Conservation (phyloP, 1,284 basidiomycete genomes). For the Malassezia vespertilionis region DNA sequence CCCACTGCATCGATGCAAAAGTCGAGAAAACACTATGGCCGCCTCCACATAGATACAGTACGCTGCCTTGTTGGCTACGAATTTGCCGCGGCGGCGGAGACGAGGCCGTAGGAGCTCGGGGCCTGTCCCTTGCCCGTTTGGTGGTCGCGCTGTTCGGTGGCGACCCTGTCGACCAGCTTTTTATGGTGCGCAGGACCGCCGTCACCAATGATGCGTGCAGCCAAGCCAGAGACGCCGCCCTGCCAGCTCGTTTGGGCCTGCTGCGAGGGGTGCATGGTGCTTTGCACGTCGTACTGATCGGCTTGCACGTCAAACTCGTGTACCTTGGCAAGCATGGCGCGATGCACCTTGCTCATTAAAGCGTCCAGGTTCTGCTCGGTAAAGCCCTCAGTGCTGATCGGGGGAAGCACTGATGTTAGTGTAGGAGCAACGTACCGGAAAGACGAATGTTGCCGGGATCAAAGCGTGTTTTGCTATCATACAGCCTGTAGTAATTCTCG, state of each 20-base stretch:
- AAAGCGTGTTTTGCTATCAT: slow-evolving; percentile 66
- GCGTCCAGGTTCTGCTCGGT: slow-evolving; percentile 58
- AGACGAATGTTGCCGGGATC: slow-evolving; percentile 67
- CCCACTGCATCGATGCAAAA: not conserved
- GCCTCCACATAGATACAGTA: not conserved
- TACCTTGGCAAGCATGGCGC: slow-evolving; percentile 26
- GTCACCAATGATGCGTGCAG: slow-evolving; percentile 8
- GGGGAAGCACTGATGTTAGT: slow-evolving; percentile 56
- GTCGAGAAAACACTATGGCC: not conserved
- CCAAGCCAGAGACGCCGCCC: slow-evolving; percentile 8
- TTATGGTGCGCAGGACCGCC: slow-evolving; percentile 1
- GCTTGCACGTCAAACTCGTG: slow-evolving; percentile 5
- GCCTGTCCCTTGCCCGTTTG: not conserved
- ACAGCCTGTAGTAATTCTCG: slow-evolving; percentile 79
- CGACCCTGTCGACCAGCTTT: not conserved
- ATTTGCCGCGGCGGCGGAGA: not conserved
- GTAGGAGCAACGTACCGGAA: slow-evolving; percentile 55
- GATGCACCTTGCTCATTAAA: slow-evolving; percentile 56
- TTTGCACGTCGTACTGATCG: slow-evolving; percentile 1
- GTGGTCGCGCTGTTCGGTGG: not conserved
- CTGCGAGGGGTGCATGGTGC: slow-evolving; percentile 2
- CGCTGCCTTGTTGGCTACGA: not conserved
- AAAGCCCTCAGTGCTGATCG: slow-evolving; percentile 61
- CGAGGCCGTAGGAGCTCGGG: slow-evolving; percentile 10
- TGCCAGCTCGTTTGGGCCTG: not conserved